A percentile compares a stretch with the other conserved stretches of the same genome.
Evolutionary conservation across 164 flowering plant species (phyloP).

Genomic region (Vitis rupestris): DNA sequence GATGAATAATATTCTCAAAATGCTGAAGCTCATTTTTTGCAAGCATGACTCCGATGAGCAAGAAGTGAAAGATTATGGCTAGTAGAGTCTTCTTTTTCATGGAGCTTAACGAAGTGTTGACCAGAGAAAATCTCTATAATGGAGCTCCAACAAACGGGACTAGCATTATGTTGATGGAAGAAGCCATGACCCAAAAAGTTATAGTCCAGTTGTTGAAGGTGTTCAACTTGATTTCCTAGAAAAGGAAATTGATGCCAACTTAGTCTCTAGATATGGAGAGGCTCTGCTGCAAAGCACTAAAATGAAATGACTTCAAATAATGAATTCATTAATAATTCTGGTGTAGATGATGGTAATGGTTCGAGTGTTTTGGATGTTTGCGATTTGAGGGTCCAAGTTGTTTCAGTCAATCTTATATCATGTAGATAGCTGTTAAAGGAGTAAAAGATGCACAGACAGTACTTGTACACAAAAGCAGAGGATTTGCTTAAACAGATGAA

Average conservation of each 20-base stretch:
- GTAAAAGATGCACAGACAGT: too few species aligned
- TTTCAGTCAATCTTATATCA: too few species aligned
- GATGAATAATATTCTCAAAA: too few species aligned
- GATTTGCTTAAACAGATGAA: too few species aligned
- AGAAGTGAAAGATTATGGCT: too few species aligned
- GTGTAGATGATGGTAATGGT: slow-evolving; percentile 1
- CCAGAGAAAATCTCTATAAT: slow-evolving; percentile 30
- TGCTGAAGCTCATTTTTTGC: too few species aligned
- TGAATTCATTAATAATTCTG: slow-evolving; percentile 4
- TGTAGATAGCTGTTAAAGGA: too few species aligned
- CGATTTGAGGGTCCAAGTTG: neutral
- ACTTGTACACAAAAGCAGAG: too few species aligned
- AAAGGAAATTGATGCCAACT: slow-evolving; percentile 64
- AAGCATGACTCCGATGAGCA: too few species aligned
- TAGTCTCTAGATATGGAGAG: slow-evolving; percentile 53
- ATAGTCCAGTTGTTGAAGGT: slow-evolving; percentile 50
- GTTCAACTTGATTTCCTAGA: slow-evolving; percentile 62
- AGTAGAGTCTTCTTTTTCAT: too few species aligned
- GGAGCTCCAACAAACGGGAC: slow-evolving; percentile 32
- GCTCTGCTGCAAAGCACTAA: neutral
- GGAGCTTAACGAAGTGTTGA: slow-evolving; percentile 19
- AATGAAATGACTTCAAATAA: slow-evolving; percentile 7
- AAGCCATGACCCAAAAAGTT: slow-evolving; percentile 37
- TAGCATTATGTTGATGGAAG: slow-evolving; percentile 68
- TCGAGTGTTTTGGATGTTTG: slow-evolving; percentile 5